Evolutionary conservation across 768 basidiomycete genomes (phyloP).

Genomic region (Kwoniella pini): DNA sequence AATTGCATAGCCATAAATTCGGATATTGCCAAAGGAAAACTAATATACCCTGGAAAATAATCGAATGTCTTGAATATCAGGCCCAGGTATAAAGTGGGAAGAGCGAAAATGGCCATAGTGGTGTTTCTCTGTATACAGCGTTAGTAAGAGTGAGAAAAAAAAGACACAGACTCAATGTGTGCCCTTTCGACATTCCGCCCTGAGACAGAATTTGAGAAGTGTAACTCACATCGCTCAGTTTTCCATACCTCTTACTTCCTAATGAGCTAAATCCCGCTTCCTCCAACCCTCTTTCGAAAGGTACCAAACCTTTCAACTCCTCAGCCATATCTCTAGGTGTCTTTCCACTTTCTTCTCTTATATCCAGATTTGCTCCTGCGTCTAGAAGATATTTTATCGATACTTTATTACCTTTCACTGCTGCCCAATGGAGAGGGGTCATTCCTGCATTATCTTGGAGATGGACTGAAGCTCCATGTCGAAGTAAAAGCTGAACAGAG

Average conservation of each 20-base stretch:
- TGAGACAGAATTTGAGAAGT: neutral
- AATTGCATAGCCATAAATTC: conserved; percentile 94
- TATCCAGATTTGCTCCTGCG: conserved; percentile 76
- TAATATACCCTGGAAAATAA: conserved; percentile 86
- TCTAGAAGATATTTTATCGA: conserved; percentile 83
- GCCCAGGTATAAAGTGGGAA: conserved; percentile 77
- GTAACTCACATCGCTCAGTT: conserved; percentile 71
- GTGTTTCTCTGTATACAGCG: conserved; percentile 67
- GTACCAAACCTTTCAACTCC: conserved; percentile 84
- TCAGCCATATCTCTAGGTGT: conserved; percentile 92
- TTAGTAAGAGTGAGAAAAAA: neutral
- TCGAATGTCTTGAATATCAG: conserved; percentile 81
- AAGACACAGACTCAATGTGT: neutral
- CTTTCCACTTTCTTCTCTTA: conserved; percentile 79
- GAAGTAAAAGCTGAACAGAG: conserved; percentile 83
- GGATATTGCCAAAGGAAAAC: conserved; percentile 74
- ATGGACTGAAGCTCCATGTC: conserved; percentile 79
- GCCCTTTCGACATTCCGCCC: no score
- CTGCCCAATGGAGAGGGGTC: conserved; percentile 93
- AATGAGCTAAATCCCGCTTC: conserved; percentile 65
- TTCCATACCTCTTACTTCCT: conserved; percentile 73
- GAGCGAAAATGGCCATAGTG: conserved; percentile 71
- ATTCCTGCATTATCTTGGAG: conserved; percentile 78
- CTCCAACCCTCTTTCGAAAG: conserved; percentile 84
- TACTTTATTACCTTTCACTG: conserved; percentile 86